Evolutionary conservation across 345 rosid genomes (phyloP).

Genomic region (Erodium maritimum): DNA sequence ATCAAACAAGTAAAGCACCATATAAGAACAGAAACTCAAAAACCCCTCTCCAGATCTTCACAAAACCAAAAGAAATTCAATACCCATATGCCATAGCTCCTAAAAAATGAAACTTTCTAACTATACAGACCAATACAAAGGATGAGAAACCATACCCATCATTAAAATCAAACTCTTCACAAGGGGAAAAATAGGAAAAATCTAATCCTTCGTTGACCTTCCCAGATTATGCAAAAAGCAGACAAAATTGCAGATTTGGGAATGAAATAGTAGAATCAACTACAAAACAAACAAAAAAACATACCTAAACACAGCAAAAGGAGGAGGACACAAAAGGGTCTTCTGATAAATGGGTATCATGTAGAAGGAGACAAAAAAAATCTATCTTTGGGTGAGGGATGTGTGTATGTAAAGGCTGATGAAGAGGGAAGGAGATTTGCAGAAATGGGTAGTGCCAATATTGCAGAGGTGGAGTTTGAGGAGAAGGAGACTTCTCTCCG

Average conservation of each 20-base stretch:
- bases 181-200: neutral
- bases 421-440: slow-evolving; percentile 1
- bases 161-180: neutral
- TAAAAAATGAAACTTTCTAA: neutral
- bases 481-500: slow-evolving; percentile 15
- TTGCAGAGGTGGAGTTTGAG: slow-evolving; percentile 15
- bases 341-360: slow-evolving; percentile 1
- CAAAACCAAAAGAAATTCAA: neutral
- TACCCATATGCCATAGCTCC: neutral
- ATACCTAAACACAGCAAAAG: slow-evolving; percentile 7
- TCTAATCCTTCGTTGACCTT: neutral
- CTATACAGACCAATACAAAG: neutral
- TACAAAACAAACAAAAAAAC: slow-evolving; percentile 10
- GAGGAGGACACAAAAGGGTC: slow-evolving; percentile 2
- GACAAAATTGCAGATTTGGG: neutral
- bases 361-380: no score
- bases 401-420: no score
- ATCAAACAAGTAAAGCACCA: neutral
- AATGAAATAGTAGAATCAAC: neutral
- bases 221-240: neutral
- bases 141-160: neutral
- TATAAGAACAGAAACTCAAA: no score
- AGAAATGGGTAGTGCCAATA: slow-evolving; percentile 7
- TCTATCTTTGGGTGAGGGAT: no score
- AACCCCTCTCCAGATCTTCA: neutral